A percentile compares a stretch with the other conserved stretches of the same genome.
These are phyloP conservation scores for Saccharum officinarum DNA, from an alignment of 176 grass and related monocot species.

Conservation along the genomic window DNA sequence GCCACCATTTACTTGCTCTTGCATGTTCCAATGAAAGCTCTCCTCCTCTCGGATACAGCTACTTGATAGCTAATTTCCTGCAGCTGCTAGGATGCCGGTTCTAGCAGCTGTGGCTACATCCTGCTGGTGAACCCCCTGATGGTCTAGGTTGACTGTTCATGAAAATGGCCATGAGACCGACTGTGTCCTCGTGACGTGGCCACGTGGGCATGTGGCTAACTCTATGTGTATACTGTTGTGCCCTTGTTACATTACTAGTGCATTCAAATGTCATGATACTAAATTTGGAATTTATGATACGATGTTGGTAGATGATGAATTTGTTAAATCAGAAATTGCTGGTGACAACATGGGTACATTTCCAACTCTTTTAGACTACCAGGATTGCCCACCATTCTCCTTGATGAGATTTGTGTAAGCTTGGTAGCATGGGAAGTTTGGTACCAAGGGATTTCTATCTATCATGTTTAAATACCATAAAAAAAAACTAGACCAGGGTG, in stretches of 20 bases:
- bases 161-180: no score
- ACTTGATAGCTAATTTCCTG: no score
- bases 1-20: no score
- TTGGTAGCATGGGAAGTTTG: conserved; percentile 23
- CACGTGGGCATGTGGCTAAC: no score
- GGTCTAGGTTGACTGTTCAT: no score
- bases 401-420: conserved; percentile 13
- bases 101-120: no score
- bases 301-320: conserved; percentile 17
- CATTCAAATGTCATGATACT: neutral
- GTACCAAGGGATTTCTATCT: neutral
- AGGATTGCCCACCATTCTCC: neutral
- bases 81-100: no score
- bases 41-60: no score
- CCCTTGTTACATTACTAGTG: neutral
- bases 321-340: conserved; percentile 7
- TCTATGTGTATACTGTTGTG: neutral
- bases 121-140: no score
- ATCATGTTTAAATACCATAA: neutral
- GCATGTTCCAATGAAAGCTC: no score
- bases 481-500: neutral
- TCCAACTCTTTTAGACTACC: conserved; percentile 14
- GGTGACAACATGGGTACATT: conserved; percentile 5
- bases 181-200: no score
- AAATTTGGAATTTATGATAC: neutral